Base-by-base conservation (phyloP, 2,329 filamentous ascomycete species). In the Talaromyces sp. region DNA sequence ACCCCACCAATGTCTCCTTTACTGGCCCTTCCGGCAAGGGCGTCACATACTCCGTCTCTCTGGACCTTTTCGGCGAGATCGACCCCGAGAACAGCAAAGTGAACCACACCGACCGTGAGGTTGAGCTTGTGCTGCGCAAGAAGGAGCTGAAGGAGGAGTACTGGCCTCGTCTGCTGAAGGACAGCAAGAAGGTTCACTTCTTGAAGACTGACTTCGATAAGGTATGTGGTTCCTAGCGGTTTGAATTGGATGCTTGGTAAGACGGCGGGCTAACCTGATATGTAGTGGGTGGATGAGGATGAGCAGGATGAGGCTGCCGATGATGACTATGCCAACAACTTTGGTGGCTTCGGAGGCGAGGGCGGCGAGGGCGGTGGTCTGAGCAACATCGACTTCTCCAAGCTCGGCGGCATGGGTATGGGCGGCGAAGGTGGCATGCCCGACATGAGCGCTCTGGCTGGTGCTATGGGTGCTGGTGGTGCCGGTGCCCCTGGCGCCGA, bases 191-290 rank as follows among this genome's bases (percentile, higher is more conserved):
- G 82, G 79, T 90, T 50, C 94, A 97, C 80, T 99, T 91, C 85
- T 78, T 99, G 70, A 96, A 96, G 87, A 97, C 94, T 61, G 89
- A 99, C 80, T 99, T 99, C 68, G 92, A 97, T 81, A 97, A 96
- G 88, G 86, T 88, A 73, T 55, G 81, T 40, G 32, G 33, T 19
- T 8, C 33, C 46, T 9, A 8, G 16, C 17, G 16, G n/a, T 19
- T 19, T 20, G 7, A 11, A 32, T 46, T 22, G 17, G 33, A 19
- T 37, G 22, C 24, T 39, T 37, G 47, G 24, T 22, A 13, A n/a
- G 11, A 33, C 17, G 8, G 27, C 16, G 43, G 56, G 29, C 24
- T 30, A n/a, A 22, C 49, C 40, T 55, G 1, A 40, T 30, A 16
- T 22, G 3, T 24, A 87, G 85, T 97, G 92, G 92, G 90, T 96